Evolutionary conservation across 2,329 filamentous ascomycete genomes (phyloP).

Genomic region (Aureobasidium sp.): DNA sequence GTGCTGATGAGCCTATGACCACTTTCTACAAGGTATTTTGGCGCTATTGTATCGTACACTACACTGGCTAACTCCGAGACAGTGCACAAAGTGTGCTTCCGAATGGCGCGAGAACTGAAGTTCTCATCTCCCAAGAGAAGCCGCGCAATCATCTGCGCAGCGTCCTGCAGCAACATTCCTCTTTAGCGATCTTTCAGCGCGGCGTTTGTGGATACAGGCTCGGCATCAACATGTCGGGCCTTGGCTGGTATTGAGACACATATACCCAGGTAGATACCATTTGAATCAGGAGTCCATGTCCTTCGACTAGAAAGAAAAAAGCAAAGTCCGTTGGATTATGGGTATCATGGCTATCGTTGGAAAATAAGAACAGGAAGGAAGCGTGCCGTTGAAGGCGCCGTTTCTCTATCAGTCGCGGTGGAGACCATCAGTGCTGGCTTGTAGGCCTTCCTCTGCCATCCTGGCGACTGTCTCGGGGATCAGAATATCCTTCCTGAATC

Average conservation of each 20-base stretch:
- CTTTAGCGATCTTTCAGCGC: slow-evolving; percentile 12
- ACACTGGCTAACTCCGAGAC: neutral
- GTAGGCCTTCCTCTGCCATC: slow-evolving; percentile 47
- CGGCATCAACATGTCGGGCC: neutral
- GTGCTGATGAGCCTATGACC: slow-evolving; percentile 97
- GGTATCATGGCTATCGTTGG: slow-evolving; percentile 6
- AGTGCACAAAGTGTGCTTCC: slow-evolving; percentile 35
- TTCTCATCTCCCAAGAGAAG: neutral
- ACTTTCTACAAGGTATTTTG: slow-evolving; percentile 76
- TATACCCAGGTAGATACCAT: neutral
- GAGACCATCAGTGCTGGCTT: slow-evolving; percentile 18
- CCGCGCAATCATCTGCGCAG: slow-evolving; percentile 4
- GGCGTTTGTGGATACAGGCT: slow-evolving; percentile 8
- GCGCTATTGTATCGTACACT: neutral
- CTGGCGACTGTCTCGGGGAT: slow-evolving; percentile 62
- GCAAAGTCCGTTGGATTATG: neutral
- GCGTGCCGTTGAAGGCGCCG: neutral
- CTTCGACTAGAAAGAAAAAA: neutral
- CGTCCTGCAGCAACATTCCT: neutral
- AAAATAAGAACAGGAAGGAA: neutral
- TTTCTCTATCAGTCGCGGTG: slow-evolving; percentile 3
- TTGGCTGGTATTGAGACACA: slow-evolving; percentile 1
- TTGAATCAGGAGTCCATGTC: neutral
- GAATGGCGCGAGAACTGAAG: slow-evolving; percentile 36
- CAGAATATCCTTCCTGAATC: slow-evolving; percentile 79